Percentiles rank a stretch among this genome's conserved stretches.
Evolutionary conservation across 805 yeast genomes (phyloP).

Genomic region (Zygoascus ofunaensis): DNA sequence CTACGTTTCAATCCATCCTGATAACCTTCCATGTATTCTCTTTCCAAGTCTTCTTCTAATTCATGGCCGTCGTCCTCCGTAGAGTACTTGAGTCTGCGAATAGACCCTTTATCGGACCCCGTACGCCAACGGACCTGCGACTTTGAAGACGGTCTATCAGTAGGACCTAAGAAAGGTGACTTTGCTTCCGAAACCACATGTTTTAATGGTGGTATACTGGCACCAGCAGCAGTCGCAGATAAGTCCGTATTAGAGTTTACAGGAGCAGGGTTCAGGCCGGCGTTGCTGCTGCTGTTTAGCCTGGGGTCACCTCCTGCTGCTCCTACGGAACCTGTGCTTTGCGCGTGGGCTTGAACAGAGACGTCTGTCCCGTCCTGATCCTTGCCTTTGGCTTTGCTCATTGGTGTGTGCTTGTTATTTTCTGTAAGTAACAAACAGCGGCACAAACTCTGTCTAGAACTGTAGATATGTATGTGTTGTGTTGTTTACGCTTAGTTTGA

Average conservation of each 20-base stretch:
- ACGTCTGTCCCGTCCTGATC: not conserved
- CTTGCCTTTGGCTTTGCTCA: not conserved
- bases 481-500: too few relatives aligned
- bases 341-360: not conserved
- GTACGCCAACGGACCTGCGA: not conserved
- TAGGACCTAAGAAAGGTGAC: not conserved
- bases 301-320: too few relatives aligned
- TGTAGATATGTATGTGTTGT: too few relatives aligned
- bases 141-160: not conserved
- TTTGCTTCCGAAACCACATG: not conserved
- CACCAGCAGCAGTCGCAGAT: too few relatives aligned
- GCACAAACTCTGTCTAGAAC: too few relatives aligned
- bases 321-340: too few relatives aligned
- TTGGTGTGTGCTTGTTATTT: too few relatives aligned
- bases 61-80: conserved; percentile 80
- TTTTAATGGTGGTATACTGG: not conserved
- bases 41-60: conserved; percentile 47
- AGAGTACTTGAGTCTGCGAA: conserved; percentile 31
- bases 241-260: too few relatives aligned
- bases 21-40: conserved; percentile 62
- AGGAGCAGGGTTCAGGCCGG: too few relatives aligned
- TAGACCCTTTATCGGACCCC: not conserved
- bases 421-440: too few relatives aligned
- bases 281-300: too few relatives aligned
- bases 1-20: conserved; percentile 53